Base-by-base conservation (phyloP, 2,329 filamentous ascomycete genomes). In the Plenodomus lindquistii region DNA sequence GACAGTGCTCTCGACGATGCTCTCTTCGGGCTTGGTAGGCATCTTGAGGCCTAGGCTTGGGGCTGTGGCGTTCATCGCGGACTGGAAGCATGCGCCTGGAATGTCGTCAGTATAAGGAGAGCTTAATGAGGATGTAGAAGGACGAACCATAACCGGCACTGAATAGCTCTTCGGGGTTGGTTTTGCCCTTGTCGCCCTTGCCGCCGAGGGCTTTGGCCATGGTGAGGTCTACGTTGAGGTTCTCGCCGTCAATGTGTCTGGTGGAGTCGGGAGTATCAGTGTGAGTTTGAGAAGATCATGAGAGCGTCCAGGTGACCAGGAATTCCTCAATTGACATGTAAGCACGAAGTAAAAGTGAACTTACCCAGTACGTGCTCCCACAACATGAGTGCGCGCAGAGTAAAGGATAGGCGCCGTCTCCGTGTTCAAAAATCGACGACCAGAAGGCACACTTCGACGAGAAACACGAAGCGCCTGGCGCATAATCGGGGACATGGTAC, bases 121-220 rank as follows among this genome's bases (percentile, higher is more conserved):
- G 19, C 4, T 7, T 20, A 0, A 5, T 7, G 16, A 5, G 8
- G 3, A 2, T 1, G 17, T 16, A 0, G 8, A 7, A 11, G 15
- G 6, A 16, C 29, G 10, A n/a, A 77, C 75, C 77, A 50, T 77
- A 78, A 18, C 75, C 76, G 0, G 76, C 76, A 1, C 76, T 75
- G 50, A 78, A 78, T 2, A 79, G 71, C 52, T 79, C 76, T 60
- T 79, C 76, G 0, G 60, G 60, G 19, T 63, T 73, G 6, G 76
- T 77, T 76, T 77, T 78, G 47, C 73, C 55, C 1, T 42, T 37
- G 18, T 62, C 59, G 59, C 70, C 65, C 74, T 79, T 35, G 65
- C 76, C 75, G 35, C 74, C 74, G 11, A 78, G 69, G 1, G 67
- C 69, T 55, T 76, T 77, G 46, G 75, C 69, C 75, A 76, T 77